Evolutionary conservation across 176 grass and related monocot genomes (phyloP), one percentile per base, ranked within the genome.

Genomic region (Oryza meridionalis): DNA sequence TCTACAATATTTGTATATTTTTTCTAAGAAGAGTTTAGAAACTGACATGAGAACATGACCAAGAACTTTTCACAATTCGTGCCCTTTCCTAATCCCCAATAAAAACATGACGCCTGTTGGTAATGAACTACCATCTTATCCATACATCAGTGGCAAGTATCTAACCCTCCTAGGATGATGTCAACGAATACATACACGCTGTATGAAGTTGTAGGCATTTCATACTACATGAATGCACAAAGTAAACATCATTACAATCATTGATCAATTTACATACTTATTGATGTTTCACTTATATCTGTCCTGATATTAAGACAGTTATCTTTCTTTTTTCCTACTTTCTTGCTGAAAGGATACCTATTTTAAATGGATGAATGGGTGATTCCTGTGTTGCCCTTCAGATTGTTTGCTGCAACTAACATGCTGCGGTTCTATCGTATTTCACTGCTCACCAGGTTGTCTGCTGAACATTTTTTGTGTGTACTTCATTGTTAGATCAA

Each of bases 401-500:
- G 38, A 76, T 24, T 70, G 26, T 50, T 51, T 81, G 2, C 45
- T 69, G 10, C 42, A 35, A n/a, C 76, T 84, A 73, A 27, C 44
- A 58, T 5, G 58, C 14, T 64, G 40, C 1, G n/a, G 77, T 38
- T 38, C 58, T 4, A 12, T 67, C 13, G 33, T 50, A 35, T 79
- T 66, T 79, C 35, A 24, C 24, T 24, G 80, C 67, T 55, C 67
- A 76, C 13, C 22, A 61, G 51, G 10, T 38, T 62, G 58, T 22
- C 8, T 24, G 21, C n/a, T 9, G 0, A 62, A n/a, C 26, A 67
- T 46, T 17, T 26, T 84, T 13, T 33, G 35, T 44, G 27, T 75
- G 24, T 77, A 72, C 77, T 63, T 85, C 77, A 31, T 65, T 8
- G 58, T 86, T 25, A 17, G 4, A 68, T 19, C 32, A 27, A 31